Base-by-base conservation (phyloP, 768 basidiomycete genomes). In the Phanerochaete carnosa region DNA sequence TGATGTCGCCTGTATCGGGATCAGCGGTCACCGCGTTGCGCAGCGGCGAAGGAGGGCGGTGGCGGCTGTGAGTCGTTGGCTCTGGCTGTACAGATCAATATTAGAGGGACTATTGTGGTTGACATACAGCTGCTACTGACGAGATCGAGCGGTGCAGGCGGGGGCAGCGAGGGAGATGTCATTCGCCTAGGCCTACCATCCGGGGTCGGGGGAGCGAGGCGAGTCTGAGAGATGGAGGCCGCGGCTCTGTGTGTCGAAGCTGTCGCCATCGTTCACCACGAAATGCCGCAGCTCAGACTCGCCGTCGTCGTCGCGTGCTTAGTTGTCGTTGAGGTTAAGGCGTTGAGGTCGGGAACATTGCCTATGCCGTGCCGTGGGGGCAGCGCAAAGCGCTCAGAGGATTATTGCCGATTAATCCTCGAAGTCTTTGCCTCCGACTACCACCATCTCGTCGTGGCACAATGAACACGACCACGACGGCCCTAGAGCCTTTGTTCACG, bases 1-100 rank as follows among this genome's bases (percentile, higher is more conserved):
- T 69, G 59, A 71, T 57, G 39, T 73, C 70, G 28, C 85, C 86
- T 7, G 85, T 85, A 47, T 72, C 77, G 7, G 85, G 83, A 63
- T 84, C 80, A 64, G 83, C 78, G 13, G 82, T 73, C 64, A 81
- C 82, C 30, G 80, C 81, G 64, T 90, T 87, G 13, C 90, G 80
- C 8, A 92, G 82, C 13, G 90, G 90, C 13, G 90, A 92, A 15
- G 84, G 85, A 7, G 89, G 85, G n/a, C 78, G 73, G 26, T 69
- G 70, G 22, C 72, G 73, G 23, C 72, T 74, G 33, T 62, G 58
- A 12, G 35, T 53, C 46, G 80, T 79, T 3, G 80, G 78, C 58
- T 80, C 77, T 55, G 79, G 80, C 80, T 82, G 65, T 49, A 57
- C 28, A 30, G 19, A 45, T 35, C 22, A 22, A 61, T 22, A 32